Percentiles rank a stretch among this genome's conserved stretches.
Conservation (phyloP, 441 rosid genomes). For the Croton setiger region DNA sequence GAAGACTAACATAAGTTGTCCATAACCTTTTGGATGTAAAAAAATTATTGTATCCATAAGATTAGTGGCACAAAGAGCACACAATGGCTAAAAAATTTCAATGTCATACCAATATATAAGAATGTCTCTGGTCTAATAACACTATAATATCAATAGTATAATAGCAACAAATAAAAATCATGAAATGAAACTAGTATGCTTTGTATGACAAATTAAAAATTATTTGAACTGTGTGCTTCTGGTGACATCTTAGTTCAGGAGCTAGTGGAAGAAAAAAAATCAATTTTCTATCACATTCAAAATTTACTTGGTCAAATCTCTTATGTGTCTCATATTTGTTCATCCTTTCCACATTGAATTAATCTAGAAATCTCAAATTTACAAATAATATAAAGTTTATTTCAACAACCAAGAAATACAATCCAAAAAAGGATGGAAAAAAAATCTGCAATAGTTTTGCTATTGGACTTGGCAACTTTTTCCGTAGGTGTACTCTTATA, state of each 20-base stretch:
- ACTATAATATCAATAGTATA: background rate
- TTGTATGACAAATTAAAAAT: background rate
- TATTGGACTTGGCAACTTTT: background rate
- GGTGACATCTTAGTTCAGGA: background rate
- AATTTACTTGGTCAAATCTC: background rate
- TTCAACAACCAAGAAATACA: background rate
- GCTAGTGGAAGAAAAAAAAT: background rate
- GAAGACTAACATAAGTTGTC: slow-evolving; percentile 4
- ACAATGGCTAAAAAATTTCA: background rate
- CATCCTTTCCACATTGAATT: background rate
- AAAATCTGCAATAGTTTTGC: background rate
- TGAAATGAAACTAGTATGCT: background rate
- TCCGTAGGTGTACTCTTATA: too few relatives aligned
- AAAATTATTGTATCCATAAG: background rate
- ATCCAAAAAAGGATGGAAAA: background rate
- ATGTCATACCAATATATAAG: background rate
- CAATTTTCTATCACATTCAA: background rate
- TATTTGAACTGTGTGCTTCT: background rate
- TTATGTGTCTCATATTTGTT: background rate
- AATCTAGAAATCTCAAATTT: background rate
- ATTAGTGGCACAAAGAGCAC: background rate
- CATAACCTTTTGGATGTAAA: too few relatives aligned
- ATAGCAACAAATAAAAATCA: background rate
- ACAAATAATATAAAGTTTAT: background rate
- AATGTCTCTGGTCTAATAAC: background rate